Conservation (phyloP, 805 yeast genomes). For the Myxozyma geophila region DNA sequence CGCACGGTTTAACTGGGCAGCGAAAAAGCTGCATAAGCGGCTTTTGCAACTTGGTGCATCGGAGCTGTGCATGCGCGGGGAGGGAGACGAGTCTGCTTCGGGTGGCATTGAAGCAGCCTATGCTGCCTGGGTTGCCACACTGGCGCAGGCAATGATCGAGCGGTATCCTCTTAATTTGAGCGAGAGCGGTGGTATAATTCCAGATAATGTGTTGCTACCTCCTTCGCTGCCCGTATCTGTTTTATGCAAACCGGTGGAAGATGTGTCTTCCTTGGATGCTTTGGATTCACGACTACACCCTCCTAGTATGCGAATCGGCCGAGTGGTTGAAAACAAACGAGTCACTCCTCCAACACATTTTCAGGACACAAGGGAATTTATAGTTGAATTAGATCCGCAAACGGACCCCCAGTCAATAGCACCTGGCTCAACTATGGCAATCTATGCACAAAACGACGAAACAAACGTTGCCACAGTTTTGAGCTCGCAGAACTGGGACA, state of each 20-base stretch:
- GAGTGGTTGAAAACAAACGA: conserved; percentile 57
- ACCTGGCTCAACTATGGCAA: conserved; percentile 82
- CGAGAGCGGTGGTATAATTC: conserved; percentile 37
- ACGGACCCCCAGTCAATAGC: conserved; percentile 34
- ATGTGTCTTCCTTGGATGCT: background rate
- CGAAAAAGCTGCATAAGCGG: conserved; percentile 78
- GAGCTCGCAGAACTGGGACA: conserved; percentile 72
- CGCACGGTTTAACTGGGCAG: conserved; percentile 86
- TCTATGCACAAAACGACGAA: conserved; percentile 75
- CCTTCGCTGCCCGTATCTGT: conserved; percentile 47
- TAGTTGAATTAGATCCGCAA: conserved; percentile 44
- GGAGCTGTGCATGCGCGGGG: conserved; percentile 75
- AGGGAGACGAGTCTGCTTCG: conserved; percentile 83
- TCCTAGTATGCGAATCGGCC: conserved; percentile 48
- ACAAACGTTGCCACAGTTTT: conserved; percentile 67
- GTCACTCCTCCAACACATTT: conserved; percentile 76
- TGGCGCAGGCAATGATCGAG: conserved; percentile 42
- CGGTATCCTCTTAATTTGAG: conserved; percentile 19
- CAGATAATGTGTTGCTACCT: conserved; percentile 47
- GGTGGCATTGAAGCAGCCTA: conserved; percentile 75
- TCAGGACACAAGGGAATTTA: conserved; percentile 82
- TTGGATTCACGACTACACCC: conserved; percentile 8
- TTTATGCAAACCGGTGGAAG: conserved; percentile 33
- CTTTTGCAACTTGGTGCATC: conserved; percentile 79
- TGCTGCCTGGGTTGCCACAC: conserved; percentile 60